Evolutionary conservation across 1,139 yeast species (phyloP).

Genomic region (Kluyveromyces sp.): DNA sequence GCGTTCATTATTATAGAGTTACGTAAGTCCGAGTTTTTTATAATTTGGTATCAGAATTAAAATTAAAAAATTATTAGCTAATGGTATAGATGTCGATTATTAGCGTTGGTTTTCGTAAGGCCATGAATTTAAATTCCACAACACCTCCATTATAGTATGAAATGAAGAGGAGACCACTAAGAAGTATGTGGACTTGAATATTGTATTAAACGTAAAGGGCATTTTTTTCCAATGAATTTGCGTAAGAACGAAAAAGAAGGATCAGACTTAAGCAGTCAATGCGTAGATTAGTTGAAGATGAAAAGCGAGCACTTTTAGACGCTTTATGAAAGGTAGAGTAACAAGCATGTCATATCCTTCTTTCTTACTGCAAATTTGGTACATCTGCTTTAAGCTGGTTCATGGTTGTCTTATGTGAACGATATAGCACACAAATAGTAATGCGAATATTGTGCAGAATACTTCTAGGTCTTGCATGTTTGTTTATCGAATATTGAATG

Average conservation of each 20-base stretch:
- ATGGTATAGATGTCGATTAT: no score
- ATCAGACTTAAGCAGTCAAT: no score
- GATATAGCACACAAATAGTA: slow-evolving; percentile 13
- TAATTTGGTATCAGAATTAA: no score
- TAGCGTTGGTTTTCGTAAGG: no score
- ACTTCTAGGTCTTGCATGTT: slow-evolving; percentile 16
- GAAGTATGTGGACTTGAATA: not conserved
- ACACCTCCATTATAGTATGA: not conserved
- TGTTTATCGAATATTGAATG: not conserved
- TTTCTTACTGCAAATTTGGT: slow-evolving; percentile 12
- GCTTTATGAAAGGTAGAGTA: not conserved
- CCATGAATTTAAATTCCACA: not conserved
- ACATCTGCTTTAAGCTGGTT: slow-evolving; percentile 14
- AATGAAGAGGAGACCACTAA: not conserved
- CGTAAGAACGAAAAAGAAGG: no score
- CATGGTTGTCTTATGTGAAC: slow-evolving; percentile 16
- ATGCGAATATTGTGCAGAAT: slow-evolving; percentile 14
- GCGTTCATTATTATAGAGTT: no score
- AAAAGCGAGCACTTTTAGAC: not conserved
- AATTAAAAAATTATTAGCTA: no score
- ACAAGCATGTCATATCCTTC: not conserved
- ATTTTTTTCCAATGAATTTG: no score
- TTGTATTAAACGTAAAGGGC: no score
- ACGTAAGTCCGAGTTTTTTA: no score
- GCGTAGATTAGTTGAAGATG: no score